Conservation (phyloP, 1,284 basidiomycete species). For the Phellinidium pouzarii region DNA sequence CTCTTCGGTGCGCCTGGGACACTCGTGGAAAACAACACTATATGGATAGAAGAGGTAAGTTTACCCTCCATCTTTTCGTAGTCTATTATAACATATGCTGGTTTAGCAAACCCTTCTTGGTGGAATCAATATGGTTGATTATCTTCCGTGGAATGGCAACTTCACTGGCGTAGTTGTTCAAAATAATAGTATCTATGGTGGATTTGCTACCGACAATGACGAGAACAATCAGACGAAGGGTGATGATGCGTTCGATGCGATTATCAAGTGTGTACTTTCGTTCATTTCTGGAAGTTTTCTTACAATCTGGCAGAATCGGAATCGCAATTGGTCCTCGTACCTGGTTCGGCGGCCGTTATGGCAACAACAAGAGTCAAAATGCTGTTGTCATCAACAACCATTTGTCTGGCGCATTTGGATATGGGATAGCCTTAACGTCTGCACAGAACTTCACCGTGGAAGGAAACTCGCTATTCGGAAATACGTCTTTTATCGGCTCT, state of each 20-base stretch:
- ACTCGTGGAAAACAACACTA: slow-evolving; percentile 68
- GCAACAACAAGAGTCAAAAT: slow-evolving; percentile 51
- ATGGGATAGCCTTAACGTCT: slow-evolving; percentile 59
- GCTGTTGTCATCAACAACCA: slow-evolving; percentile 60
- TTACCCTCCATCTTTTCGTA: slow-evolving; percentile 8
- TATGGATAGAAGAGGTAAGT: slow-evolving; percentile 60
- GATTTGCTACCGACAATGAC: slow-evolving; percentile 48
- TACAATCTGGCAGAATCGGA: slow-evolving; percentile 42
- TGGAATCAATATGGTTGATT: slow-evolving; percentile 80
- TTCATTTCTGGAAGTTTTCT: not conserved
- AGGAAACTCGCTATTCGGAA: slow-evolving; percentile 59
- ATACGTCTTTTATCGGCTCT: slow-evolving; percentile 71
- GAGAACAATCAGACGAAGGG: slow-evolving; percentile 40
- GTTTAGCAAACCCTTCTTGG: slow-evolving; percentile 61
- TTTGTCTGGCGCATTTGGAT: slow-evolving; percentile 68
- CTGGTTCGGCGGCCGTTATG: slow-evolving; percentile 67
- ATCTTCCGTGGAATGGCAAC: slow-evolving; percentile 65
- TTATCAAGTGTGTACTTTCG: slow-evolving; percentile 53
- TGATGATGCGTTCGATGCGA: slow-evolving; percentile 48
- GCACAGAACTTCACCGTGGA: slow-evolving; percentile 62
- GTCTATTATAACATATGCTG: not conserved
- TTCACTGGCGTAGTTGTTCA: slow-evolving; percentile 64
- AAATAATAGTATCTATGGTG: slow-evolving; percentile 66
- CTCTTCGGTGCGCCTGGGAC: slow-evolving; percentile 78
- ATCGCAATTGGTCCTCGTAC: slow-evolving; percentile 72